These are phyloP conservation scores for Colletotrichum tamarilloi DNA, from an alignment of 2,329 filamentous ascomycete species.

Conservation along the genomic window DNA sequence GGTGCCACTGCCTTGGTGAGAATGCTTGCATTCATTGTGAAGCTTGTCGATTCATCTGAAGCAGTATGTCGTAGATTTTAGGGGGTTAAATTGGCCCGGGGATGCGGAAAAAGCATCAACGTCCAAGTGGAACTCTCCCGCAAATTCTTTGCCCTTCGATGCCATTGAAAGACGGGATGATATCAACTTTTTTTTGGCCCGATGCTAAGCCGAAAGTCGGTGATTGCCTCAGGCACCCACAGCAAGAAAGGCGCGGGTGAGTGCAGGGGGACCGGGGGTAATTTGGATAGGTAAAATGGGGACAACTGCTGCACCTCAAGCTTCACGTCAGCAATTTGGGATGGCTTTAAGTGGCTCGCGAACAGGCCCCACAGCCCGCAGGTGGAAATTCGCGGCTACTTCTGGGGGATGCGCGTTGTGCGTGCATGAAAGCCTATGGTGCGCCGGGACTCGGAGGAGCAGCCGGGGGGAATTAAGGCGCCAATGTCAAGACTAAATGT, in stretches of 20 bases:
- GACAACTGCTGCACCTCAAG: conserved; percentile 4
- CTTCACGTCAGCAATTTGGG: conserved; percentile 30
- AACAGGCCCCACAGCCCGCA: conserved; percentile 16
- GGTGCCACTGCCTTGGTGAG: conserved; percentile 59
- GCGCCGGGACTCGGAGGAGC: conserved; percentile 13
- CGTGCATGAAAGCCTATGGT: background rate
- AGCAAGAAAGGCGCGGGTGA: background rate
- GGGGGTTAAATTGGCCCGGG: conserved; percentile 23
- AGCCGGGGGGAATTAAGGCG: background rate
- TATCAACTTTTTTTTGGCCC: conserved; percentile 35
- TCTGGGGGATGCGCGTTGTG: conserved; percentile 15
- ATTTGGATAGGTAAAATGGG: background rate
- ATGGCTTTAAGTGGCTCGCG: conserved; percentile 32
- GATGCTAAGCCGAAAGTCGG: conserved; percentile 33
- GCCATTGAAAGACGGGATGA: conserved; percentile 31
- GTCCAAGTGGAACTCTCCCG: conserved; percentile 34
- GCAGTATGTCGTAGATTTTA: conserved; percentile 24
- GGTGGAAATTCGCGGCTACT: conserved; percentile 28
- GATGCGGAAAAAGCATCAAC: conserved; percentile 25
- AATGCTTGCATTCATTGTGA: conserved; percentile 60
- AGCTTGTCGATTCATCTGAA: conserved; percentile 34
- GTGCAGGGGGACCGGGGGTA: background rate
- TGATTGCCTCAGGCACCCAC: conserved; percentile 24
- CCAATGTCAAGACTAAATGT: background rate
- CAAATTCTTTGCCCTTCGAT: conserved; percentile 43